Conservation (phyloP, 2,329 filamentous ascomycete genomes). For the Fonsecaea erecta region DNA sequence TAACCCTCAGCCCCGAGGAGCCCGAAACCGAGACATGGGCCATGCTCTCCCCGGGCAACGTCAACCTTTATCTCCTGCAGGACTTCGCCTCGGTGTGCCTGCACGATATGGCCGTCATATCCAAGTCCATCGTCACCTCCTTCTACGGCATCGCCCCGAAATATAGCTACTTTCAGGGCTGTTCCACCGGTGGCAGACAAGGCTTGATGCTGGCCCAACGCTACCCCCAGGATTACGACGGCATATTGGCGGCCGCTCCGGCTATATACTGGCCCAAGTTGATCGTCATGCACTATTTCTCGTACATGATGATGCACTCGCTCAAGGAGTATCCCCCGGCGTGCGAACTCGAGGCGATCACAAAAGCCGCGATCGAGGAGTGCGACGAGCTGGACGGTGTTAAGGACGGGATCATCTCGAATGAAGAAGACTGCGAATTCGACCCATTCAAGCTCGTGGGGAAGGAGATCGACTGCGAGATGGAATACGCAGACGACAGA, state of each 20-base stretch:
- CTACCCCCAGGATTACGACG: slow-evolving; percentile 38
- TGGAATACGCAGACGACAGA: slow-evolving; percentile 4
- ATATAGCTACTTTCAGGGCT: slow-evolving; percentile 59
- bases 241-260: slow-evolving; percentile 40
- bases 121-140: slow-evolving; percentile 20
- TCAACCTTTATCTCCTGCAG: slow-evolving; percentile 42
- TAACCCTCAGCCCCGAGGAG: slow-evolving; percentile 32
- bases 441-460: slow-evolving; percentile 24
- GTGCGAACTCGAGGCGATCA: slow-evolving; percentile 46
- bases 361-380: slow-evolving; percentile 41
- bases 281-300: slow-evolving; percentile 39
- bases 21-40: slow-evolving; percentile 43
- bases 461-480: slow-evolving; percentile 22
- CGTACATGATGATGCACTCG: slow-evolving; percentile 37
- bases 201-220: slow-evolving; percentile 54
- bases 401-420: slow-evolving; percentile 37
- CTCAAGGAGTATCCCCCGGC: slow-evolving; percentile 36
- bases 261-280: slow-evolving; percentile 37
- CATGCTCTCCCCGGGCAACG: slow-evolving; percentile 45
- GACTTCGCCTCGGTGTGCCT: slow-evolving; percentile 44
- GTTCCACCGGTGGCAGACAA: slow-evolving; percentile 64
- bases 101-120: slow-evolving; percentile 44
- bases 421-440: slow-evolving; percentile 26
- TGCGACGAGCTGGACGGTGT: slow-evolving; percentile 40
- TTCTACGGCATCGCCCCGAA: slow-evolving; percentile 23